A percentile compares a stretch with the other conserved stretches of the same genome.
Conservation (phyloP, 2,329 filamentous ascomycete genomes). For the Rugonectria rugulosa region DNA sequence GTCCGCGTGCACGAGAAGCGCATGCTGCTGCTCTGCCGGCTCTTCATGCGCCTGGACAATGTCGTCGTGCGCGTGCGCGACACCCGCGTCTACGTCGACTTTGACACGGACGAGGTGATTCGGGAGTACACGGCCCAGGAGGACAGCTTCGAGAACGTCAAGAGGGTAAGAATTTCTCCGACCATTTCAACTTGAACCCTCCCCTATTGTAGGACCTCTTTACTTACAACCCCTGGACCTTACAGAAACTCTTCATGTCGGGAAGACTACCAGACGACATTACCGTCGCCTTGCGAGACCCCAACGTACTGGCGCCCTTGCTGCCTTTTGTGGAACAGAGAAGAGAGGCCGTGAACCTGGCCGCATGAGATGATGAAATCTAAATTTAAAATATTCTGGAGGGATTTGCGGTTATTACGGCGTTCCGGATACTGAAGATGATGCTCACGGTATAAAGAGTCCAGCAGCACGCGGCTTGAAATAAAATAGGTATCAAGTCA, state of each 20-base stretch:
- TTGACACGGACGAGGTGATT: conserved; percentile 78
- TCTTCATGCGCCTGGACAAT: conserved; percentile 93
- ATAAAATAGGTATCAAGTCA: conserved; percentile 24
- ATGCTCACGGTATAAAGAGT: conserved; percentile 15
- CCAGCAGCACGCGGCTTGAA: conserved; percentile 12
- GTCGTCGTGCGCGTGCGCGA: conserved; percentile 89
- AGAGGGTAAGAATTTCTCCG: conserved; percentile 71
- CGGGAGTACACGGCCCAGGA: conserved; percentile 93
- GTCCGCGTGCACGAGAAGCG: conserved; percentile 90
- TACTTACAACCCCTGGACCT: background rate
- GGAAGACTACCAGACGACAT: conserved; percentile 73
- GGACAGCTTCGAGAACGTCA: conserved; percentile 78
- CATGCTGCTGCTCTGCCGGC: conserved; percentile 82
- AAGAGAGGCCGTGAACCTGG: conserved; percentile 58
- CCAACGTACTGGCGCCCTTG: conserved; percentile 75
- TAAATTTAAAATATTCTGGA: background rate
- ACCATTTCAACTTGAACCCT: background rate
- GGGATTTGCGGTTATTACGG: conserved; percentile 14
- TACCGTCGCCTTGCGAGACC: conserved; percentile 78
- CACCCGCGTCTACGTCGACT: conserved; percentile 91
- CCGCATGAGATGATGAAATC: background rate
- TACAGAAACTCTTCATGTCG: conserved; percentile 56
- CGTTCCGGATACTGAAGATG: conserved; percentile 27
- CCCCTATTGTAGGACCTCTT: background rate
- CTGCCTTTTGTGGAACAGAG: conserved; percentile 74